These are phyloP conservation scores for Draba incana DNA, from an alignment of 345 rosid species.

Conservation along the genomic window DNA sequence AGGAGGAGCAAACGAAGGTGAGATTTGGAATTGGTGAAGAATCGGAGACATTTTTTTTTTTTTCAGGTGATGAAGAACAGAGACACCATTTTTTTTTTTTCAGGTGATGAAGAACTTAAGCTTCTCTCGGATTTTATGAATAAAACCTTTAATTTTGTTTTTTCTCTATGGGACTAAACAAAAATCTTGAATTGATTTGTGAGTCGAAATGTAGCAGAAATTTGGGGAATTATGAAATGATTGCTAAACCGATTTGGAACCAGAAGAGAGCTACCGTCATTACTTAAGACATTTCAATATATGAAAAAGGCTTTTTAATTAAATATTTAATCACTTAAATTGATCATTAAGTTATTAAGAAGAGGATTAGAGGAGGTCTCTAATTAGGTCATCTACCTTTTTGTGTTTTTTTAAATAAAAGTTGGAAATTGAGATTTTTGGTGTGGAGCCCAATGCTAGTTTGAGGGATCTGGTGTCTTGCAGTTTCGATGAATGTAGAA, in stretches of 20 bases:
- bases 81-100: constrained; percentile 31
- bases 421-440: constrained; percentile 13
- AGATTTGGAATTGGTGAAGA: constrained; percentile 40
- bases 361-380: neutral
- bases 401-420: neutral
- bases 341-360: neutral
- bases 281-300: constrained; percentile 10
- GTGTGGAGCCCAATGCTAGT: constrained; percentile 39
- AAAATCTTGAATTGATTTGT: constrained; percentile 33
- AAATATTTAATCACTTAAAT: constrained; percentile 24
- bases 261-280: constrained; percentile 27
- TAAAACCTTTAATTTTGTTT: constrained; percentile 23
- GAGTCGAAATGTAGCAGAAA: constrained; percentile 33
- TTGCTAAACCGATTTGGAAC: constrained; percentile 43
- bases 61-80: constrained; percentile 44
- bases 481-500: constrained; percentile 25
- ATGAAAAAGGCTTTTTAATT: constrained; percentile 15
- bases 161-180: constrained; percentile 37
- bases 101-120: constrained; percentile 33
- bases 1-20: constrained; percentile 41
- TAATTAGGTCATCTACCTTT: constrained; percentile 49
- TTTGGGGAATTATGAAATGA: constrained; percentile 41
- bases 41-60: constrained; percentile 42
- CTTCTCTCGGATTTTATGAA: constrained; percentile 20
- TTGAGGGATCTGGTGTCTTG: constrained; percentile 37